phyloP scores from a whole-genome alignment of 2,329 filamentous ascomycete species.

The Botryotinia narcissicola region DNA sequence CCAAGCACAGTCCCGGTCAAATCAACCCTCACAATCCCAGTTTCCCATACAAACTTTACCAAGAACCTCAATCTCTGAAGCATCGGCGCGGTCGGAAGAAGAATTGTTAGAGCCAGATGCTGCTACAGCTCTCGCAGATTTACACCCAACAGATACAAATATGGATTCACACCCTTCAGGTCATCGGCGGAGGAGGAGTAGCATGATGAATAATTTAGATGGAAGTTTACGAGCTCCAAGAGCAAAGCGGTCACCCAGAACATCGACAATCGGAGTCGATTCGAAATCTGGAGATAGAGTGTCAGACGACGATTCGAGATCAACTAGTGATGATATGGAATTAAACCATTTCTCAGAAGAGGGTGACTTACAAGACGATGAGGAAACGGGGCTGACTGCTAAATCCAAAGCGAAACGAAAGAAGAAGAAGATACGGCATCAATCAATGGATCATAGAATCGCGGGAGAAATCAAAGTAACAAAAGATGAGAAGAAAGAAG shows the following conservation, averaged over 20 bases:
- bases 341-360: constrained; percentile 61
- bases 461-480: constrained; percentile 58
- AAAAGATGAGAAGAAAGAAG: constrained; percentile 71
- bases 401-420: constrained; percentile 68
- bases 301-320: constrained; percentile 34
- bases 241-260: constrained; percentile 25
- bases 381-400: constrained; percentile 81
- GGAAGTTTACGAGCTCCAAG: constrained; percentile 15
- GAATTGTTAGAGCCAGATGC: constrained; percentile 31
- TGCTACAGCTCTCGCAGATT: constrained; percentile 27
- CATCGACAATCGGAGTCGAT: constrained; percentile 28
- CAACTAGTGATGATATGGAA: constrained; percentile 52
- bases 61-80: constrained; percentile 25
- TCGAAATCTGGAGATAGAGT: constrained; percentile 24
- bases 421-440: constrained; percentile 64
- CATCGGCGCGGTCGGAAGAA: constrained; percentile 23
- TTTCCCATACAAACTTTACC: constrained; percentile 23
- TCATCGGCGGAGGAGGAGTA: constrained; percentile 37
- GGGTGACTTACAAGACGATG: constrained; percentile 76
- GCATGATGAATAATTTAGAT: constrained; percentile 35
- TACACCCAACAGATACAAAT: constrained; percentile 29
- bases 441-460: constrained; percentile 67
- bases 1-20: neutral
- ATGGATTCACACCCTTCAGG: constrained; percentile 32
- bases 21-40: constrained; percentile 16